These are phyloP conservation scores for Aureobasidium sp. DNA, from an alignment of 2,329 filamentous ascomycete species.

Conservation along the genomic window DNA sequence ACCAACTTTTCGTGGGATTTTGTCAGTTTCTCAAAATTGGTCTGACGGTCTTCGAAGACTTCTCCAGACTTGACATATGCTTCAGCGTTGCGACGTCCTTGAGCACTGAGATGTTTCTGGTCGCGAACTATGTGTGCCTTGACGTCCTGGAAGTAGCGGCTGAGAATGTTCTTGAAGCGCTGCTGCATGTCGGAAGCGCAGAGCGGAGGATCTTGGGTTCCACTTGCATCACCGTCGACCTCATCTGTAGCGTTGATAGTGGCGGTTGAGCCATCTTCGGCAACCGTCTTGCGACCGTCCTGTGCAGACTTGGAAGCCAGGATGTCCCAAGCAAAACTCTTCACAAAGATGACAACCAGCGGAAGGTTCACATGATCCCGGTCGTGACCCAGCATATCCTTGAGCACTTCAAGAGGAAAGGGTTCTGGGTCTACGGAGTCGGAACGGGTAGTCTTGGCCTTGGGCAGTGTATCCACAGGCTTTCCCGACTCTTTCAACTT, in stretches of 20 bases:
- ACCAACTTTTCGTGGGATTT: conserved; percentile 88
- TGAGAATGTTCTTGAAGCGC: conserved; percentile 77
- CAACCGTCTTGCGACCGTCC: conserved; percentile 75
- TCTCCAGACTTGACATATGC: conserved; percentile 98
- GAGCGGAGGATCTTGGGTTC: conserved; percentile 61
- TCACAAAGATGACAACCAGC: conserved; percentile 88
- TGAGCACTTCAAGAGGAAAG: conserved; percentile 94
- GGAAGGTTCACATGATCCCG: conserved; percentile 87
- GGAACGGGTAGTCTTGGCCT: conserved; percentile 46
- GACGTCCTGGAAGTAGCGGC: conserved; percentile 86
- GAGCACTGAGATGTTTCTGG: conserved; percentile 77
- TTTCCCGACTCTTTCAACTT: conserved; percentile 50
- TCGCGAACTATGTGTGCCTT: conserved; percentile 83
- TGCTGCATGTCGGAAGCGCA: conserved; percentile 69
- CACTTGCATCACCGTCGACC: conserved; percentile 40
- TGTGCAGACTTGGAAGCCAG: conserved; percentile 66
- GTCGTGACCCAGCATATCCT: conserved; percentile 90
- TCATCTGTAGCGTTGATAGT: conserved; percentile 44
- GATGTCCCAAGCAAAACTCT: conserved; percentile 92
- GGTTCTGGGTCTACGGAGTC: conserved; percentile 70
- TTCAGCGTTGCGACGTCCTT: conserved; percentile 91
- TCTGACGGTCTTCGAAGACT: conserved; percentile 93
- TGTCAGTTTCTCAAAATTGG: conserved; percentile 88
- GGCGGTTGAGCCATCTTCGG: conserved; percentile 66
- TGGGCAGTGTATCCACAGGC: conserved; percentile 44